Base-by-base conservation (phyloP, 768 basidiomycete species). In the Hortiboletus campestris region DNA sequence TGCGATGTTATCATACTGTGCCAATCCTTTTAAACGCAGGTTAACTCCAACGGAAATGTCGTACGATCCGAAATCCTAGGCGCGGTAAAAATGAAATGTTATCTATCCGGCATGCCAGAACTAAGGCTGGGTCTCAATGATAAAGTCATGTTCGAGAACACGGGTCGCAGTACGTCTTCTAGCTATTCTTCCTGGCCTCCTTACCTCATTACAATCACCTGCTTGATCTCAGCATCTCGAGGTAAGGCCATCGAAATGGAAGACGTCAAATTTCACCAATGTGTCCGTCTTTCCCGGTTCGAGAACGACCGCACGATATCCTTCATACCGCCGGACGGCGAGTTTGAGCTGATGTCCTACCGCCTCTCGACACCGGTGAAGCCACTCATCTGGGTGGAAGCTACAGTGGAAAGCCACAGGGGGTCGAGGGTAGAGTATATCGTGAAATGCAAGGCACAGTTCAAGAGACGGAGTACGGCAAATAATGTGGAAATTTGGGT, bases 11-110 rank as follows among this genome's bases (percentile, higher is more conserved):
- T 29, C 17, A 13, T 29, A 5, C 22, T n/a, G 25, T 25, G 32
- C 17, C 22, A 8, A n/a, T 35, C 22, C 16, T 12, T 46, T n/a
- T 12, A 20, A 35, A 54, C 28, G 17, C 64, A 96, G 94, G 94
- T 98, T 49, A 99, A 99, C 67, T 88, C 95, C 8, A 92, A 91
- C 60, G 96, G 96, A 35, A 96, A 94, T 66, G 97, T 99, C 34
- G 92, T 98, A 16, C 87, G 97, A 45, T 94, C 92, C 16, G 97
- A 99, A 74, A 98, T 99, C 63, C 76, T 98, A 3, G 97, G 97
- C n/a, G 94, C 94, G 0, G 83, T 99, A 66, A 98, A 99, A 81
- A 98, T 98, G 97, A 98, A 98, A 73, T 98, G 96, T 70, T 99
- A 98, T 70, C 81, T 99, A 2, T 94, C 93, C 10, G 97, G 97